Evolutionary conservation across 257 asterid species (phyloP).

Genomic region (Rubia yunnanensis): DNA sequence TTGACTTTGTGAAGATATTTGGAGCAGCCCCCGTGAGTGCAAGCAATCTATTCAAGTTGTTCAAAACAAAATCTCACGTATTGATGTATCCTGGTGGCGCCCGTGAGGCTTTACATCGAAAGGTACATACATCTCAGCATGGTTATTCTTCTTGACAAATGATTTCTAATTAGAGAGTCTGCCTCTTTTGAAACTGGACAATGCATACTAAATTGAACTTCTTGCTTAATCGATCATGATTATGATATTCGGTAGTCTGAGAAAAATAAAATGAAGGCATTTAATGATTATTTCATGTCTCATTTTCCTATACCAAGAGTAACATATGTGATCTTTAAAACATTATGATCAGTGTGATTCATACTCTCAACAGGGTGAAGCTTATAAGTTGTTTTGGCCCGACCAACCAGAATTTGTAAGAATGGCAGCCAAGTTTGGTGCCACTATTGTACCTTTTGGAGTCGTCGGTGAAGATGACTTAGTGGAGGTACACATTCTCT

Average conservation of each 20-base stretch:
- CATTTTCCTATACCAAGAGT: no score
- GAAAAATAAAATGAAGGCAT: no score
- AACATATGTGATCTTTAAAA: neutral
- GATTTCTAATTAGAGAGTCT: neutral
- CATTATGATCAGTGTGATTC: neutral
- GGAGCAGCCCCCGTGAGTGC: slow-evolving; percentile 81
- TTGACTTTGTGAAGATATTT: slow-evolving; percentile 43
- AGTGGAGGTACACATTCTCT: slow-evolving; percentile 42
- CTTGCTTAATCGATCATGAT: neutral
- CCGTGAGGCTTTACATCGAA: slow-evolving; percentile 88
- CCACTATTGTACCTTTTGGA: slow-evolving; percentile 92
- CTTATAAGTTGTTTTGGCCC: slow-evolving; percentile 84
- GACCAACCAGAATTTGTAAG: slow-evolving; percentile 90
- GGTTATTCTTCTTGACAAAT: neutral
- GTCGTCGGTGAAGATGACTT: slow-evolving; percentile 90
- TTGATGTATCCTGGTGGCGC: slow-evolving; percentile 97
- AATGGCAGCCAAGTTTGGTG: slow-evolving; percentile 93
- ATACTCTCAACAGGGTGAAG: slow-evolving; percentile 60
- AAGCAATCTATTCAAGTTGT: slow-evolving; percentile 64
- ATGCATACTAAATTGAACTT: no score
- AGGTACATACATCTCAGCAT: slow-evolving; percentile 30
- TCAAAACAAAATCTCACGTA: slow-evolving; percentile 71
- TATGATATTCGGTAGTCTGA: no score
- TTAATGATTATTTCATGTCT: no score
- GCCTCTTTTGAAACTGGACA: neutral